These are phyloP conservation scores for Yarrowia sp. DNA, from an alignment of 805 yeast species.

Conservation along the genomic window DNA sequence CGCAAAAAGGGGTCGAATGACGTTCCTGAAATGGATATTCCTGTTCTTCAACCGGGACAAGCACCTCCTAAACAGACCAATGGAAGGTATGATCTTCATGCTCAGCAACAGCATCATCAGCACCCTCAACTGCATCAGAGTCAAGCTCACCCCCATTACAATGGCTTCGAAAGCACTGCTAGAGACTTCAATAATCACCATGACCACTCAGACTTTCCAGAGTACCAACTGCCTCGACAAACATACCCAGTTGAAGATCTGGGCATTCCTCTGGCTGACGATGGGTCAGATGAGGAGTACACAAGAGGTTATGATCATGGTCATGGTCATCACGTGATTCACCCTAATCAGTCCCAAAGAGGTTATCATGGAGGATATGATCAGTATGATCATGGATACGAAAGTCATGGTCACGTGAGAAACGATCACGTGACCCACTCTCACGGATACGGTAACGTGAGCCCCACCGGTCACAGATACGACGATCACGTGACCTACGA, in stretches of 20 bases:
- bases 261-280: background rate
- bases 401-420: background rate
- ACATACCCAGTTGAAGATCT: background rate
- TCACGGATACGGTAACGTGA: too few species aligned
- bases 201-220: background rate
- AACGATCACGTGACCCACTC: background rate
- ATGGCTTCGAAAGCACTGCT: background rate
- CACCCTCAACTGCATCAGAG: background rate
- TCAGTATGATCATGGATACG: background rate
- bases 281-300: background rate
- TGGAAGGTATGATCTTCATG: background rate
- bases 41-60: background rate
- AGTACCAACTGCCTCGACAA: background rate
- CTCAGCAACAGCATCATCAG: too few species aligned
- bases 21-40: background rate
- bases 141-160: background rate
- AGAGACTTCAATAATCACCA: background rate
- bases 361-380: conserved; percentile 1
- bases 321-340: background rate
- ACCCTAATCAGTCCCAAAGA: background rate
- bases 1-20: background rate
- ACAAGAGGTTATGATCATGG: background rate
- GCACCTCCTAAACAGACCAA: background rate
- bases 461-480: too few species aligned
- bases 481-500: background rate